Evolutionary conservation across 306 rosid genomes (phyloP).

Genomic region (Pyrus communis): DNA sequence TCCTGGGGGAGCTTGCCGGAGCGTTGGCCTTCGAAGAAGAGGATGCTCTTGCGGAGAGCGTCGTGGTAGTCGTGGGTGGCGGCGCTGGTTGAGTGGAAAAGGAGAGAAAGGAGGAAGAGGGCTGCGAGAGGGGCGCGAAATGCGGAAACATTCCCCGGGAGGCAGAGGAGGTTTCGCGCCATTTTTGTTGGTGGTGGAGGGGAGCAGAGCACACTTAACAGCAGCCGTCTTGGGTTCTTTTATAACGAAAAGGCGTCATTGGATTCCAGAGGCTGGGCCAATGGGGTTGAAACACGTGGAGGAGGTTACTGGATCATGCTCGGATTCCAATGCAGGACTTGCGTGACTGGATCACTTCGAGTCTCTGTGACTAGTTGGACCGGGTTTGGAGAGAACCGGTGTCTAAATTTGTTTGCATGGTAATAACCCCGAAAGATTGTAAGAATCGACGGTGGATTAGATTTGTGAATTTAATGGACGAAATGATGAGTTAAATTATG

Average conservation of each 20-base stretch:
- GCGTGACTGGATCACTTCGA: constrained; percentile 38
- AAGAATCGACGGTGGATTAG: constrained; percentile 8
- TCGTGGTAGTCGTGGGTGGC: constrained; percentile 60
- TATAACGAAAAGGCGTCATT: constrained; percentile 54
- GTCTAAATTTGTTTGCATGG: neutral
- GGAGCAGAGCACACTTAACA: neutral
- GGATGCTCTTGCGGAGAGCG: constrained; percentile 81
- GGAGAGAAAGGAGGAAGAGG: constrained; percentile 35
- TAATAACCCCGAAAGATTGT: neutral
- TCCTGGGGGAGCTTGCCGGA: constrained; percentile 78
- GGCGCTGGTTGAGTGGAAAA: constrained; percentile 19
- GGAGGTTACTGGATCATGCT: constrained; percentile 16
- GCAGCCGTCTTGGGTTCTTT: constrained; percentile 23
- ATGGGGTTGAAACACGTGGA: constrained; percentile 37
- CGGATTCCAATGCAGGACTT: constrained; percentile 42
- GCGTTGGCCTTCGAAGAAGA: constrained; percentile 99
- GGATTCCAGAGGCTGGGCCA: constrained; percentile 60
- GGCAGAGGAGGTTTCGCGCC: constrained; percentile 33
- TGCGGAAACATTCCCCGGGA: constrained; percentile 9
- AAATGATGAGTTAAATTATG: neutral
- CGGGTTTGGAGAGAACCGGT: constrained; percentile 8
- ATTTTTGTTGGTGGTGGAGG: constrained; percentile 8
- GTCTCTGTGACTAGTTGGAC: constrained; percentile 24
- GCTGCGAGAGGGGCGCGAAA: constrained; percentile 26
- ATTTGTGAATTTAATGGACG: neutral